Evolutionary conservation across 1,284 basidiomycete species (phyloP), one percentile per base, ranked within the genome.

Genomic region (Rhodotorula glutinis): DNA sequence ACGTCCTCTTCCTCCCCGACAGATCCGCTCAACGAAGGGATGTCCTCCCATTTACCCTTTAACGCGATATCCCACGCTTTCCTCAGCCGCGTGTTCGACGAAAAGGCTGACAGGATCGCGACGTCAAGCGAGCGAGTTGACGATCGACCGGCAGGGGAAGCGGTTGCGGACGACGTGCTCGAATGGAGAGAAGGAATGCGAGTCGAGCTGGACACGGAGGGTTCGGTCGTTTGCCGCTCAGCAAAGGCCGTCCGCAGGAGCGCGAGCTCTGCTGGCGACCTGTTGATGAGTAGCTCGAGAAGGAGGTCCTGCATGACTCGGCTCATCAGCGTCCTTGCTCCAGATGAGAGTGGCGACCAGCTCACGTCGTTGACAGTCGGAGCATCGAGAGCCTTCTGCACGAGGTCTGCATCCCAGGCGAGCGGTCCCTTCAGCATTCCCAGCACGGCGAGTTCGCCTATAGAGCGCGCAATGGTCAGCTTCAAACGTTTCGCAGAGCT

Each of bases 61-160:
- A 73, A 60, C 29, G 62, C 71, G 4, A 69, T 53, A 43, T 73
- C 69, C 64, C 62, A 71, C 14, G 65, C 69, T 33, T 68, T 70
- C 21, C 60, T 46, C 47, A 73, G 47, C 9, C 61, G 65, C 17
- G 61, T 57, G 27, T 71, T 71, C 25, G 55, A 49, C 38, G 60
- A 59, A 41, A 33, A 66, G 13, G 66, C 60, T 4, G 64, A 57
- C 2, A 71, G 51, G 30, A 73, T 62, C 10, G 71, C 69, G 14
- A 60, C 66, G 52, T 73, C 66, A 52, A 73, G 71, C 7, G 68
- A 66, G 49, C 56, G 56, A 46, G 58, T 38, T 10, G 53, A 27
- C 9, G 43, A 21, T 16, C 21, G 14, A 16, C 43, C 49, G 8
- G 49, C n/a, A 27, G 49, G 25, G 9, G 49, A 25, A 17, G 11